Percentiles rank a stretch among this genome's conserved stretches.
Evolutionary conservation across 2,329 filamentous ascomycete genomes (phyloP).

Genomic region (Trichoderma pleuroti): DNA sequence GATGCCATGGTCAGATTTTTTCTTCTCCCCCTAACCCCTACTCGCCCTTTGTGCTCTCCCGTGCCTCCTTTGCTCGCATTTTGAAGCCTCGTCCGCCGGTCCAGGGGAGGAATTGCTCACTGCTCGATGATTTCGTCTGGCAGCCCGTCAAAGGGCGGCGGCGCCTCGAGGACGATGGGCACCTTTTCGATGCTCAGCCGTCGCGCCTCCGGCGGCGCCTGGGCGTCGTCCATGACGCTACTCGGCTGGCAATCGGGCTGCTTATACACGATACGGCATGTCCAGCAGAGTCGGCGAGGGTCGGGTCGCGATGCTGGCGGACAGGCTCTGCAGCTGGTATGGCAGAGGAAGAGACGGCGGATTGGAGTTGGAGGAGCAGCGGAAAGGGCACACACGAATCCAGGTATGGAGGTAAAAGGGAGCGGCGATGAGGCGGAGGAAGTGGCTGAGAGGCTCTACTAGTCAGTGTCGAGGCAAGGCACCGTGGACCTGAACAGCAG

Average conservation of each 20-base stretch:
- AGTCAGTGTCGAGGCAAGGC: background rate
- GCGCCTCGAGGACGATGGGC: conserved; percentile 26
- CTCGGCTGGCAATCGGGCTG: conserved; percentile 3
- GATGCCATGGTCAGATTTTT: background rate
- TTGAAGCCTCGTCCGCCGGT: background rate
- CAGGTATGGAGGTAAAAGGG: background rate
- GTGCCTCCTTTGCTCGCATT: background rate
- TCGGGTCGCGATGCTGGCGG: background rate
- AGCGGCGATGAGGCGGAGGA: conserved; percentile 9
- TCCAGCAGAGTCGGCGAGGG: background rate
- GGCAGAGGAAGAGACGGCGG: background rate
- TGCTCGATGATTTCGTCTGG: conserved; percentile 69
- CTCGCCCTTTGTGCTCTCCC: background rate
- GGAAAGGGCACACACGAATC: no score
- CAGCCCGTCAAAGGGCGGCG: conserved; percentile 42
- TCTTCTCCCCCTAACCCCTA: background rate
- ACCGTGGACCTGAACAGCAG: background rate
- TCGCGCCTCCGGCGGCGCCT: conserved; percentile 27
- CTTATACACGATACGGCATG: conserved; percentile 8
- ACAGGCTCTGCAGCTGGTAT: background rate
- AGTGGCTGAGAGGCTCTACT: conserved; percentile 14
- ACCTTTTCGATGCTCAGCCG: conserved; percentile 36
- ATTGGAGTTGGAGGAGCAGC: no score
- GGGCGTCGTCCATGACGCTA: conserved; percentile 32
- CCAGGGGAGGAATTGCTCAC: conserved; percentile 42